Conservation (phyloP, 306 rosid species). For the Medicago lupulina region DNA sequence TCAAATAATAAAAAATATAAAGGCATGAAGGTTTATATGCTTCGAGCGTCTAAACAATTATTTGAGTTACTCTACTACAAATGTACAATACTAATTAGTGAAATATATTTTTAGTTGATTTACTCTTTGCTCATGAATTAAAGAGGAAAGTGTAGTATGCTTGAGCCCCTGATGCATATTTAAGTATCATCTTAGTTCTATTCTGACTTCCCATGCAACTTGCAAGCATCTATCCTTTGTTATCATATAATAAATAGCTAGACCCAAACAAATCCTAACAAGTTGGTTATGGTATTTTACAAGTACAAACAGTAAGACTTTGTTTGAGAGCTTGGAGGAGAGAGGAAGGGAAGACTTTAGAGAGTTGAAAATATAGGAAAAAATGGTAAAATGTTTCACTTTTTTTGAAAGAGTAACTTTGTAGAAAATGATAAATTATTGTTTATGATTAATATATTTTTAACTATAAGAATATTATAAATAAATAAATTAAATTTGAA, state of each 20-base stretch:
- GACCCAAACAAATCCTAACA: neutral
- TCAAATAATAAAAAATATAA: conserved; percentile 49
- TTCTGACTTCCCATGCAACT: conserved; percentile 17
- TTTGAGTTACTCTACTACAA: neutral
- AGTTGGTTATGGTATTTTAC: neutral
- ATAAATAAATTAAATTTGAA: too few species aligned
- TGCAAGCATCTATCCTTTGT: neutral
- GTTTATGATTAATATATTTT: too few species aligned
- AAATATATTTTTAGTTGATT: neutral
- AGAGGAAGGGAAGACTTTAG: too few species aligned
- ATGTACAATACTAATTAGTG: neutral
- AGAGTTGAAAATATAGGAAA: too few species aligned
- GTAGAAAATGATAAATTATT: too few species aligned
- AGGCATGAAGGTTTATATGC: neutral
- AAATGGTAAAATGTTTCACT: too few species aligned
- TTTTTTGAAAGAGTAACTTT: too few species aligned
- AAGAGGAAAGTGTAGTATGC: neutral
- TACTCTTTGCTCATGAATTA: neutral
- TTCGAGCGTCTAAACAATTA: neutral
- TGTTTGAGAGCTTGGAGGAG: too few species aligned
- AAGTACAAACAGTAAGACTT: too few species aligned
- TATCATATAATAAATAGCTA: neutral
- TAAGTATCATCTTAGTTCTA: conserved; percentile 12
- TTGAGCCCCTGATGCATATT: conserved; percentile 51
- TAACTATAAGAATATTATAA: too few species aligned